Evolutionary conservation across 495 filamentous ascomycete species (phyloP), one percentile per base, ranked within the genome.

Genomic region (Tuber indicum): DNA sequence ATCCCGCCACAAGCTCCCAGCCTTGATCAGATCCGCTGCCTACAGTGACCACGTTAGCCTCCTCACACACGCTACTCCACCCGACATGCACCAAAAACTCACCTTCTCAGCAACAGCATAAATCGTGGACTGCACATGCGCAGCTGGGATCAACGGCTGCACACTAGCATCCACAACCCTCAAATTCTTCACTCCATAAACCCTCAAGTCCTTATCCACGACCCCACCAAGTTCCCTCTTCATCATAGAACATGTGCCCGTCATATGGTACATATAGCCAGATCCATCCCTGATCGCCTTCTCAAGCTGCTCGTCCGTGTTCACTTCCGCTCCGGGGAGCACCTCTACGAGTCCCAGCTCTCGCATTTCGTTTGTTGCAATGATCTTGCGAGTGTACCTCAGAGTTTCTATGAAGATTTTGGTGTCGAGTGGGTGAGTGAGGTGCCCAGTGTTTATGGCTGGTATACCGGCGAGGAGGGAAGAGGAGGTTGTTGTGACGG

Each of bases 91-190:
- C 3, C 26, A 1, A 19, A 8, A 19, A 36, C 58, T 36, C 74
- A 85, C 88, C 81, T 85, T 86, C 77, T 91, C 89, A 14, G 88
- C 89, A 72, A 91, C 77, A 0, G 89, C 89, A 79, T 91, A 91
- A 2, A 90, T 81, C 2, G 86, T 88, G 0, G 86, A 80, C 44
- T 86, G 85, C 36, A 87, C 84, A 83, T 91, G 88, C 0, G 86
- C 87, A 17, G 85, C 83, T 8, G 89, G 84, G 12, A 89, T 85
- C 74, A 91, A 79, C 12, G 90, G 90, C 39, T 90, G 82, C 14
- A 91, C 81, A n/a, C 86, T 87, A 7, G 87, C 88, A 81, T 89
- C 88, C 5, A 88, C 84, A 1, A 89, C 85, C 3, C 88, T 83
- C 52, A 90, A 74, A 70, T 86, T 86, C 69, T 77, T 79, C 1